Percentiles rank a stretch among this genome's conserved stretches.
These are phyloP conservation scores for Mucor piriformis DNA, from an alignment of 371 early-diverging fungal genomes.

Conservation along the genomic window DNA sequence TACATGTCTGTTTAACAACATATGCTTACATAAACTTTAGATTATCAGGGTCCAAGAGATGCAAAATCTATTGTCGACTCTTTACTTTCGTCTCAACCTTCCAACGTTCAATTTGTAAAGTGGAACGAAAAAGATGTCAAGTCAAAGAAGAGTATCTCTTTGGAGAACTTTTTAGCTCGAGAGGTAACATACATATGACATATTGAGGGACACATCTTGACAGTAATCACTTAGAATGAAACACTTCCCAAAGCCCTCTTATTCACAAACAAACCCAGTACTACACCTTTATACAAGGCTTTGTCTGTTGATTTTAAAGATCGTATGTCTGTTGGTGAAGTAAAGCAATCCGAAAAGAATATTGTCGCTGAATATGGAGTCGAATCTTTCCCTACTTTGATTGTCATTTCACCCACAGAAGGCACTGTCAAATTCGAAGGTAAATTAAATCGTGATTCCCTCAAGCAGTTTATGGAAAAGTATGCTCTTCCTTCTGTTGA, in stretches of 20 bases:
- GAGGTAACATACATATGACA: slow-evolving; percentile 43
- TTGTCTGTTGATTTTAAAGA: slow-evolving; percentile 76
- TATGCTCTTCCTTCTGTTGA: slow-evolving; percentile 48
- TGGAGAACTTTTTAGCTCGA: slow-evolving; percentile 56
- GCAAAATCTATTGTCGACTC: slow-evolving; percentile 76
- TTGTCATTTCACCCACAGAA: slow-evolving; percentile 54
- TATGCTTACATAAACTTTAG: slow-evolving; percentile 33
- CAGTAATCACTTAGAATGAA: slow-evolving; percentile 30
- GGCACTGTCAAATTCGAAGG: slow-evolving; percentile 45
- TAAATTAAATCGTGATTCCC: slow-evolving; percentile 58
- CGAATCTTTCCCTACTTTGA: slow-evolving; percentile 63
- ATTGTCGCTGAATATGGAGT: slow-evolving; percentile 60
- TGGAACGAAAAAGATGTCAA: slow-evolving; percentile 51
- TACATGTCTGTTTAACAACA: not conserved
- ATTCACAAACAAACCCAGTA: slow-evolving; percentile 72
- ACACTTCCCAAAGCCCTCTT: slow-evolving; percentile 71
- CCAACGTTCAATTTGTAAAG: slow-evolving; percentile 56
- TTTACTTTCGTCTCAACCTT: slow-evolving; percentile 64
- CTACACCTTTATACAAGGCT: slow-evolving; percentile 84
- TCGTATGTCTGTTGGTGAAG: slow-evolving; percentile 75
- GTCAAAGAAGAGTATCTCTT: slow-evolving; percentile 56
- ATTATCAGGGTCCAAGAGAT: slow-evolving; percentile 85
- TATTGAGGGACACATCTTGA: too few species aligned
- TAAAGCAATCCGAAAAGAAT: slow-evolving; percentile 57
- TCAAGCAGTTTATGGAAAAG: slow-evolving; percentile 60